Conservation (phyloP, 1,139 yeast genomes). For the Scheffersomyces cryptocercus region DNA sequence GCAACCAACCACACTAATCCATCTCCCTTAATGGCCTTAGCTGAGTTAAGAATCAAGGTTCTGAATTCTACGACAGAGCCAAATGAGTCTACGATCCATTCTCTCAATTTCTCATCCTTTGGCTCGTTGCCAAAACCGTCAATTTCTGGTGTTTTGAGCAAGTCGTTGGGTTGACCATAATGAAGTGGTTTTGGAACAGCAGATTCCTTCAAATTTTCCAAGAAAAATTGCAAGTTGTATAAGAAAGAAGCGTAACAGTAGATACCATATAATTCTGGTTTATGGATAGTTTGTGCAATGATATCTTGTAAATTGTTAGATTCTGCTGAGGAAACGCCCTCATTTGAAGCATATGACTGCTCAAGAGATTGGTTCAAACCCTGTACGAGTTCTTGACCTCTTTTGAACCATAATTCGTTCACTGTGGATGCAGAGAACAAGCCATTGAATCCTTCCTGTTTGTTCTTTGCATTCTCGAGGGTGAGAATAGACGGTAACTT, state of each 20-base stretch:
- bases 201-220: conserved; percentile 49
- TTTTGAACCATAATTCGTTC: conserved; percentile 59
- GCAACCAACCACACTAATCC: conserved; percentile 79
- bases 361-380: conserved; percentile 45
- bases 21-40: conserved; percentile 67
- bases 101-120: conserved; percentile 33
- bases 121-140: conserved; percentile 37
- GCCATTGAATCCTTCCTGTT: conserved; percentile 50
- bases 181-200: conserved; percentile 12
- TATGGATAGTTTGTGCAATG: conserved; percentile 43
- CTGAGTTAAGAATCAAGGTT: conserved; percentile 61
- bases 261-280: conserved; percentile 48
- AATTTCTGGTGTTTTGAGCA: conserved; percentile 46
- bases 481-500: conserved; percentile 30
- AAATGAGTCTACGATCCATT: conserved; percentile 56
- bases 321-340: conserved; percentile 1
- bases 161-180: conserved; percentile 26
- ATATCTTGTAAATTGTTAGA: conserved; percentile 32
- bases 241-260: conserved; percentile 61
- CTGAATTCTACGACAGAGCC: conserved; percentile 71
- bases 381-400: conserved; percentile 49
- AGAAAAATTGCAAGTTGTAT: conserved; percentile 59
- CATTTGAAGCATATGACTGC: conserved; percentile 15
- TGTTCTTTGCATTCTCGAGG: conserved; percentile 33
- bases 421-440: conserved; percentile 54